These are phyloP conservation scores for Penicillium sp. DNA, from an alignment of 2,329 filamentous ascomycete species.

Conservation along the genomic window DNA sequence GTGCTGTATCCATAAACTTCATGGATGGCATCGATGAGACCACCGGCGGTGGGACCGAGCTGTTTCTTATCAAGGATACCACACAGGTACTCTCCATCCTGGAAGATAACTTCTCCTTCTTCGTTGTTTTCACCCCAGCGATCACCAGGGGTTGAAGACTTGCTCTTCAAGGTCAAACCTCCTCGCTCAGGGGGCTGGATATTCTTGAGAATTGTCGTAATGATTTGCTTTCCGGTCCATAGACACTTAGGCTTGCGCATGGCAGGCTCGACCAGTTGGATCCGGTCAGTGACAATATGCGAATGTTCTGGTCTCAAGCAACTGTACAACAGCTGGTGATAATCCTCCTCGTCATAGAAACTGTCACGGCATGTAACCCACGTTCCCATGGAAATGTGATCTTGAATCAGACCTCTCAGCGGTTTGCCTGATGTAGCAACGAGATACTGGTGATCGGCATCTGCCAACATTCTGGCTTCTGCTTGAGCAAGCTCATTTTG, in stretches of 20 bases:
- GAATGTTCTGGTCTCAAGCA: constrained; percentile 86
- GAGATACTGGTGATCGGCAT: constrained; percentile 96
- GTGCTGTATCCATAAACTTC: constrained; percentile 87
- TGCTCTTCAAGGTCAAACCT: constrained; percentile 75
- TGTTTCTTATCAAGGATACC: constrained; percentile 96
- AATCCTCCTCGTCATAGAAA: constrained; percentile 83
- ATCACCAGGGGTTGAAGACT: constrained; percentile 73
- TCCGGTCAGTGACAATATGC: constrained; percentile 78
- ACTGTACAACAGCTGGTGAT: constrained; percentile 90
- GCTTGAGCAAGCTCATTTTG: constrained; percentile 93
- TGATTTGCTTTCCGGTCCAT: constrained; percentile 96
- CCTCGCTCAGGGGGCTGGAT: constrained; percentile 75
- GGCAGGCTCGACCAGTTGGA: constrained; percentile 77
- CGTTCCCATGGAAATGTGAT: constrained; percentile 94
- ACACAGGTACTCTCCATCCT: constrained; percentile 80
- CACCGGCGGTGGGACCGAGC: constrained; percentile 81
- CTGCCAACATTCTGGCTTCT: constrained; percentile 88
- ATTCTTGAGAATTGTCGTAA: constrained; percentile 90
- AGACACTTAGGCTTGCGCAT: constrained; percentile 75
- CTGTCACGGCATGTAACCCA: constrained; percentile 87
- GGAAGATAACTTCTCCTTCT: constrained; percentile 78
- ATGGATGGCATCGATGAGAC: constrained; percentile 87
- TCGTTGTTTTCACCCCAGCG: constrained; percentile 72
- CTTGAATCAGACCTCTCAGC: constrained; percentile 92
- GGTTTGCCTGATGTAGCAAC: constrained; percentile 92